These are phyloP conservation scores for Sarocladium strictum DNA, from an alignment of 2,329 filamentous ascomycete species.

Conservation along the genomic window DNA sequence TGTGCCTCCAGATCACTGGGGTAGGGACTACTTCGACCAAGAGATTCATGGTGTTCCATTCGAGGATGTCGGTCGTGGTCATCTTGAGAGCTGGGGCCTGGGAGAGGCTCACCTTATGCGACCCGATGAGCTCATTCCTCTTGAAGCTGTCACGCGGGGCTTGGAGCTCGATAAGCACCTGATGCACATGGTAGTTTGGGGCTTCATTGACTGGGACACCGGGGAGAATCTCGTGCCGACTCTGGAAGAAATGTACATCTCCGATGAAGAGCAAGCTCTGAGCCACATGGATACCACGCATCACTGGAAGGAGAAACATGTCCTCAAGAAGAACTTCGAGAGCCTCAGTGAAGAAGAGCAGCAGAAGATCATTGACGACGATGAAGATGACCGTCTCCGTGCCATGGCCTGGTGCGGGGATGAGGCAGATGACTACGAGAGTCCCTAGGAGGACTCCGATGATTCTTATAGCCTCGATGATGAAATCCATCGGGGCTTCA, in stretches of 20 bases:
- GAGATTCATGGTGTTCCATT: constrained; percentile 46
- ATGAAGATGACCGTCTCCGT: constrained; percentile 28
- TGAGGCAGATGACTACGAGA: constrained; percentile 16
- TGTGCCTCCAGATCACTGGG: constrained; percentile 27
- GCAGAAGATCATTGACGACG: constrained; percentile 29
- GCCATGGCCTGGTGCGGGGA: constrained; percentile 26
- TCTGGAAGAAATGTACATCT: constrained; percentile 45
- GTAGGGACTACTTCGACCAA: constrained; percentile 14
- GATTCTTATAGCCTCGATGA: constrained; percentile 21
- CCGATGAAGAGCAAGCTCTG: constrained; percentile 35
- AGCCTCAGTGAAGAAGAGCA: constrained; percentile 30
- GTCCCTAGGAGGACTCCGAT: constrained; percentile 11
- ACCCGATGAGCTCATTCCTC: constrained; percentile 52
- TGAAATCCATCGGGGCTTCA: constrained; percentile 27
- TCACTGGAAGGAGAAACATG: constrained; percentile 40
- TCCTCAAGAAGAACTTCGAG: constrained; percentile 37
- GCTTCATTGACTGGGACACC: constrained; percentile 49
- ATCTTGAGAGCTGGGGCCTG: constrained; percentile 51
- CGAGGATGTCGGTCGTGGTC: constrained; percentile 43
- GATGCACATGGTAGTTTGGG: constrained; percentile 55
- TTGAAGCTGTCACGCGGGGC: constrained; percentile 47
- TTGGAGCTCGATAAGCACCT: constrained; percentile 49
- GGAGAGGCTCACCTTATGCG: constrained; percentile 41
- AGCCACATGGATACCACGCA: constrained; percentile 24
- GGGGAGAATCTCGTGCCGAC: constrained; percentile 45